Conservation (phyloP, 257 asterid species). For the Jacaranda mimosifolia region DNA sequence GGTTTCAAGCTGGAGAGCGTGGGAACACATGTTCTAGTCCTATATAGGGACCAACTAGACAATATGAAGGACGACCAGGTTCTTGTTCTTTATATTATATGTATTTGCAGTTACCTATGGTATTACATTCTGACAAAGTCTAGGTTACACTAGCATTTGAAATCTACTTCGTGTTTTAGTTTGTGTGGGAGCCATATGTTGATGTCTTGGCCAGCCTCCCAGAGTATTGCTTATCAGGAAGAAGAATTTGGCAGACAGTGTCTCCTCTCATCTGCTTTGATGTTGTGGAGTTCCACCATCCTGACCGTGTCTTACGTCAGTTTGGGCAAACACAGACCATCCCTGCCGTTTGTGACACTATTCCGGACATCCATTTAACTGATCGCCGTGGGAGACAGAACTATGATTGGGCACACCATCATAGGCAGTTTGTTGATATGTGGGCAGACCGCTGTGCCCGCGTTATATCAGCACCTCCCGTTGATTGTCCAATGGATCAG, state of each 20-base stretch:
- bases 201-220: slow-evolving; percentile 69
- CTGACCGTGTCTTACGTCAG: slow-evolving; percentile 81
- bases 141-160: neutral
- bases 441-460: slow-evolving; percentile 67
- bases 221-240: slow-evolving; percentile 70
- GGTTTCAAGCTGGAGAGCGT: slow-evolving; percentile 86
- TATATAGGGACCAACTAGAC: slow-evolving; percentile 64
- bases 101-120: neutral
- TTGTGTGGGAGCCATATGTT: slow-evolving; percentile 79
- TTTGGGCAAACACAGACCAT: slow-evolving; percentile 74
- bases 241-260: slow-evolving; percentile 69
- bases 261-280: slow-evolving; percentile 84
- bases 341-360: slow-evolving; percentile 70
- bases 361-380: slow-evolving; percentile 73
- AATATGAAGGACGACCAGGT: slow-evolving; percentile 76
- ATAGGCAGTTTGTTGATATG: slow-evolving; percentile 71
- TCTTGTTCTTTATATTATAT: slow-evolving; percentile 23
- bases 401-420: slow-evolving; percentile 85
- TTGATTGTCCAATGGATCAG: slow-evolving; percentile 63
- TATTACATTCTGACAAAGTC: neutral
- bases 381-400: slow-evolving; percentile 88
- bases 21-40: slow-evolving; percentile 65
- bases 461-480: slow-evolving; percentile 49
- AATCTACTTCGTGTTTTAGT: slow-evolving; percentile 46
- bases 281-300: slow-evolving; percentile 79